Evolutionary conservation across 2,329 filamentous ascomycete genomes (phyloP), one percentile per base, ranked within the genome.

Genomic region (Canariomyces notabilis): DNA sequence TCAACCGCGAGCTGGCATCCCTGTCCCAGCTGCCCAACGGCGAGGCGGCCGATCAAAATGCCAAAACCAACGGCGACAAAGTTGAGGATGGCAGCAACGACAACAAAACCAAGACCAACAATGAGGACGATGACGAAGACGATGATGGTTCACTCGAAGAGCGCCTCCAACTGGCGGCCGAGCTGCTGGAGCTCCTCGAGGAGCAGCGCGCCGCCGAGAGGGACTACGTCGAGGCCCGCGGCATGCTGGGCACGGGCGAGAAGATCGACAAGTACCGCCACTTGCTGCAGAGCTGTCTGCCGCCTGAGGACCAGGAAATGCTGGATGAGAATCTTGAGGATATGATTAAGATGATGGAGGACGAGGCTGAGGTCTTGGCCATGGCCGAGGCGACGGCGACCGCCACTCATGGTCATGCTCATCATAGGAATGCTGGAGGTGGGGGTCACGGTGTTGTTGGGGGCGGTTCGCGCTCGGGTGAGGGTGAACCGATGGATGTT

Each of bases 201-300:
- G 79, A 85, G 57, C 80, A 86, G 57, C 72, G 76, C 39, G 67
- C 73, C 34, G 74, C 83, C 3, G 83, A 89, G 56, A 64, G 67
- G 12, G 82, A 86, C 50, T 87, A 89, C 52, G 79, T 87, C 33
- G 75, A 80, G 41, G 83, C 83, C 11, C 70, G 87, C 37, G 79
- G 78, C 36, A 75, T 82, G 52, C 82, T 85, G 9, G 85, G 85
- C 34, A 80, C 83, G 31, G 81, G 83, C 29, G 83, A 87, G 63
- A 82, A 82, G 61, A 85, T 86, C 54, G 82, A 83, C 56, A 80
- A 83, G 62, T 91, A 90, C 64, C 76, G 84, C 51, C 76, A 76
- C 45, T 72, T 89, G 22, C 77, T 89, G 23, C 79, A 78, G 49
- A 77, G 77, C 49, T 87, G 85, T 49, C 69, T 89, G 21, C 82